Conservation (phyloP, 2,329 filamentous ascomycete species). For the Claviceps monticola region DNA sequence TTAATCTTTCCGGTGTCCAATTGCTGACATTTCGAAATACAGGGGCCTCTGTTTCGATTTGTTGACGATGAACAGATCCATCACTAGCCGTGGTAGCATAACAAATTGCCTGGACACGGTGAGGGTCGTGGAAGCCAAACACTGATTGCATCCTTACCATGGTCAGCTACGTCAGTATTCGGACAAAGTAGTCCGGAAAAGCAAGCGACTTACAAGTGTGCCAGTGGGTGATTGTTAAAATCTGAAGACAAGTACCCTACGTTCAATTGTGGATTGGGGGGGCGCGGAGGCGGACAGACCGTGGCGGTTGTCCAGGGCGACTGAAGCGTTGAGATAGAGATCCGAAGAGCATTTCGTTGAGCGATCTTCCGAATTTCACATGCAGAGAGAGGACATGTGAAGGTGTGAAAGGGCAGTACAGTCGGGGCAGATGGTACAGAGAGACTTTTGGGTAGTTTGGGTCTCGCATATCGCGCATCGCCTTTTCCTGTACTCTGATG, state of each 20-base stretch:
- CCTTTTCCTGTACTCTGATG: slow-evolving; percentile 49
- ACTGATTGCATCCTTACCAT: slow-evolving; percentile 76
- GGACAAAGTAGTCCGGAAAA: neutral
- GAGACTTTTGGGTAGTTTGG: slow-evolving; percentile 57
- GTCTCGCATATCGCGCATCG: slow-evolving; percentile 48
- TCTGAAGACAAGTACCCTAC: slow-evolving; percentile 96
- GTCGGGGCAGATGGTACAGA: slow-evolving; percentile 80
- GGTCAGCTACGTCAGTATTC: neutral
- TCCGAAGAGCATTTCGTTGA: slow-evolving; percentile 83
- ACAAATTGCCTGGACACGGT: slow-evolving; percentile 71
- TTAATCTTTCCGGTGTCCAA: slow-evolving; percentile 74
- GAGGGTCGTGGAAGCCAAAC: slow-evolving; percentile 73
- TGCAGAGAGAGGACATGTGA: slow-evolving; percentile 84
- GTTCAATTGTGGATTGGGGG: slow-evolving; percentile 71
- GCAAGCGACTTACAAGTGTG: slow-evolving; percentile 53
- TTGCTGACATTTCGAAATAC: slow-evolving; percentile 78
- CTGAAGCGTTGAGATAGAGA: slow-evolving; percentile 78
- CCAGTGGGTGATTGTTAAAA: slow-evolving; percentile 96
- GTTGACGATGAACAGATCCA: slow-evolving; percentile 72
- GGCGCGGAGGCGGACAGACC: slow-evolving; percentile 73
- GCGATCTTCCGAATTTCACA: slow-evolving; percentile 89
- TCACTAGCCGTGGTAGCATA: slow-evolving; percentile 93
- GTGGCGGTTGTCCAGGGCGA: slow-evolving; percentile 72
- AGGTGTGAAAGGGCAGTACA: slow-evolving; percentile 92
- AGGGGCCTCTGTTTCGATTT: slow-evolving; percentile 87